phyloP scores from a whole-genome alignment of 2,329 filamentous ascomycete genomes.

The Alternaria dauci region DNA sequence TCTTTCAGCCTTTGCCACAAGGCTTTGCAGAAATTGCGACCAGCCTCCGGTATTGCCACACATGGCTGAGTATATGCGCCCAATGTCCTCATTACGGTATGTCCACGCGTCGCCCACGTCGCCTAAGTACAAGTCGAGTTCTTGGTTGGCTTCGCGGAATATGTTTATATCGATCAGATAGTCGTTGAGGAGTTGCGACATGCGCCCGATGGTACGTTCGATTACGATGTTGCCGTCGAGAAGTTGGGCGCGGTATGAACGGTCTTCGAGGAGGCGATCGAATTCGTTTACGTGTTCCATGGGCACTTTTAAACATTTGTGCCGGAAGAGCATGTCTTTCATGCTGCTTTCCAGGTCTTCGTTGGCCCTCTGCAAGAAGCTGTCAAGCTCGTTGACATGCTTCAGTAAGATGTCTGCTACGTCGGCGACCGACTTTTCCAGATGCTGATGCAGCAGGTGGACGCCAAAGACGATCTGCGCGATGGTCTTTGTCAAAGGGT shows the following conservation, averaged over 20 bases:
- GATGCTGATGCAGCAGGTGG: slow-evolving; percentile 81
- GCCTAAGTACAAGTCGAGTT: slow-evolving; percentile 78
- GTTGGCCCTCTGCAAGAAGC: slow-evolving; percentile 83
- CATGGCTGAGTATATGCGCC: slow-evolving; percentile 87
- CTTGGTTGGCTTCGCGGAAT: slow-evolving; percentile 76
- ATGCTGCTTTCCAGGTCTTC: slow-evolving; percentile 84
- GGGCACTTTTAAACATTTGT: slow-evolving; percentile 81
- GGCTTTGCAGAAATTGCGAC: slow-evolving; percentile 78
- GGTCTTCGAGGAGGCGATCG: slow-evolving; percentile 86
- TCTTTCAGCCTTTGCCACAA: slow-evolving; percentile 75
- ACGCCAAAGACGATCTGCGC: slow-evolving; percentile 94
- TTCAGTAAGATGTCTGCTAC: slow-evolving; percentile 88
- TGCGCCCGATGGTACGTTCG: slow-evolving; percentile 85
- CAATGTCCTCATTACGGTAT: slow-evolving; percentile 66
- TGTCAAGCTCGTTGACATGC: slow-evolving; percentile 93
- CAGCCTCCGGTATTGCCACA: slow-evolving; percentile 91
- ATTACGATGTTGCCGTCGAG: slow-evolving; percentile 89
- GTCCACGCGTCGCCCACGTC: slow-evolving; percentile 69
- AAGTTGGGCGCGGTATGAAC: slow-evolving; percentile 81
- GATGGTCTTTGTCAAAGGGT: slow-evolving; percentile 88
- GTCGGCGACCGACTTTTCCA: slow-evolving; percentile 88
- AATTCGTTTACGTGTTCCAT: slow-evolving; percentile 85
- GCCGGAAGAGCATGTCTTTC: slow-evolving; percentile 74
- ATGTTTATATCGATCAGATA: slow-evolving; percentile 80
- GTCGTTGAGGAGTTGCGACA: slow-evolving; percentile 77